Conservation (phyloP, 163 green algal species). For the Trebouxiophyceae sp. region DNA sequence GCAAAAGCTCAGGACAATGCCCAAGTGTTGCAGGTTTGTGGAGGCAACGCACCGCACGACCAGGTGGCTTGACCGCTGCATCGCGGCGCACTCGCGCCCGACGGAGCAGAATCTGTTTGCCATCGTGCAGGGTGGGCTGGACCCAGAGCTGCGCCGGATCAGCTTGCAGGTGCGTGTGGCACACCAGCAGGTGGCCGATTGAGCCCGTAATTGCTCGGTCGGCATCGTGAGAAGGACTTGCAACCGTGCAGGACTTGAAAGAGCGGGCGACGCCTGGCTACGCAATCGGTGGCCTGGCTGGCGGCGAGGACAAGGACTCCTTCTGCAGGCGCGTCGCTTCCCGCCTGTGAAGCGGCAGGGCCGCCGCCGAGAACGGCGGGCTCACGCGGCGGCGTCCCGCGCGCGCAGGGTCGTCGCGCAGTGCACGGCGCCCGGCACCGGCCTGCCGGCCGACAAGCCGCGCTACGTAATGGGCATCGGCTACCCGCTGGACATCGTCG, state of each 20-base stretch:
- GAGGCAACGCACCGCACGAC: conserved; percentile 91
- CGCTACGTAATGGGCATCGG: conserved; percentile 88
- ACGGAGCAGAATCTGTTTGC: conserved; percentile 88
- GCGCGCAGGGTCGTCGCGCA: conserved; percentile 61
- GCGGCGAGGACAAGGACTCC: conserved; percentile 82
- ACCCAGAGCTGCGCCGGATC: conserved; percentile 63
- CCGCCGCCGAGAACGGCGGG: background rate
- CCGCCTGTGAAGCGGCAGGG: background rate
- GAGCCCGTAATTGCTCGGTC: too few species aligned
- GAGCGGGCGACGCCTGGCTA: conserved; percentile 74
- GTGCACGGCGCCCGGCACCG: conserved; percentile 43
- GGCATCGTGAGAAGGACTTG: too few species aligned
- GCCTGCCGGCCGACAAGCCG: conserved; percentile 62
- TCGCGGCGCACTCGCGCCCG: conserved; percentile 72
- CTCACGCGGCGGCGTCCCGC: background rate
- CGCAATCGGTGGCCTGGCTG: conserved; percentile 88
- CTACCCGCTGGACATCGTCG: conserved; percentile 91
- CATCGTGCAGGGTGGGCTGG: conserved; percentile 83
- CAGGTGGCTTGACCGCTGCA: conserved; percentile 94
- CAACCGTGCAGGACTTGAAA: conserved; percentile 44
- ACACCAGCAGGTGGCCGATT: too few species aligned
- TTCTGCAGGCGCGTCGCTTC: conserved; percentile 30
- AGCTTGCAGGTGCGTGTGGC: conserved; percentile 61
- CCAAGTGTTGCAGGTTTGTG: conserved; percentile 73
- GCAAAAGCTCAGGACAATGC: too few species aligned